Conservation (phyloP, 2,329 filamentous ascomycete genomes). For the Meredithiella fracta region DNA sequence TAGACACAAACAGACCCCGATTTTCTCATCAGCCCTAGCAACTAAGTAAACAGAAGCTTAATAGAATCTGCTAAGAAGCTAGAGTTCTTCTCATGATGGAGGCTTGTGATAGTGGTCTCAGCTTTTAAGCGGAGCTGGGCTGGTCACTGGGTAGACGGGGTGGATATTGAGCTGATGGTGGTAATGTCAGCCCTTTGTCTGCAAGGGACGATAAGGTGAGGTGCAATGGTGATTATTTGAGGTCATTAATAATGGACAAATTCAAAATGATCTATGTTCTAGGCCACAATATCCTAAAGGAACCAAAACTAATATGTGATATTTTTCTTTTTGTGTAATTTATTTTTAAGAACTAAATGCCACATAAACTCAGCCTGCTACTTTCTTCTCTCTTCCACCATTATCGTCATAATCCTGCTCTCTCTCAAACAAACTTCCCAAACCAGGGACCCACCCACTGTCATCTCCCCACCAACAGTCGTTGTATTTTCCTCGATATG, state of each 20-base stretch:
- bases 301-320: background rate
- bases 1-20: background rate
- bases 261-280: background rate
- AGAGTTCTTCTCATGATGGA: too few species aligned
- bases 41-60: too few species aligned
- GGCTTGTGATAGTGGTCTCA: background rate
- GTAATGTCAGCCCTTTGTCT: background rate
- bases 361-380: background rate
- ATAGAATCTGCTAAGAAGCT: too few species aligned
- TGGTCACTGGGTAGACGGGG: background rate
- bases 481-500: background rate
- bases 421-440: background rate
- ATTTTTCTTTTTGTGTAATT: background rate
- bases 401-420: background rate
- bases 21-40: background rate
- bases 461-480: background rate
- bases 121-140: background rate
- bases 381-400: background rate
- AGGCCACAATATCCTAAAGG: background rate
- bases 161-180: background rate
- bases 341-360: background rate
- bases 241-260: background rate
- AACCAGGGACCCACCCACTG: background rate
- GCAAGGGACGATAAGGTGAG: background rate
- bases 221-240: background rate